These are phyloP conservation scores for Aspergillus melleus DNA, from an alignment of 2,329 filamentous ascomycete genomes.

Conservation along the genomic window DNA sequence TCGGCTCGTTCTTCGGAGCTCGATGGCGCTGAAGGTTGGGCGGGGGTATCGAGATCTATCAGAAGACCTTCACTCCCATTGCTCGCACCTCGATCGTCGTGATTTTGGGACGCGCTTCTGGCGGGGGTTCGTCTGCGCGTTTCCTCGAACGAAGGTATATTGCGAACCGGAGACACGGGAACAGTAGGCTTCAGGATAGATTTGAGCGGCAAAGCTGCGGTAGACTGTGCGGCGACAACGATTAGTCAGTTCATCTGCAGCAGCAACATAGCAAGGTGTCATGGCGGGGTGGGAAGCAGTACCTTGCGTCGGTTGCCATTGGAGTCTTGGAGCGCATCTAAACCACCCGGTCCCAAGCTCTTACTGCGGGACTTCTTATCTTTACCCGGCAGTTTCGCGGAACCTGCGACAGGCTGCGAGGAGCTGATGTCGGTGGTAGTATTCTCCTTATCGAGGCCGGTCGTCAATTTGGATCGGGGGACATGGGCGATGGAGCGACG, in stretches of 20 bases:
- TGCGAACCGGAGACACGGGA: conserved; percentile 63
- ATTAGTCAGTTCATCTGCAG: conserved; percentile 9
- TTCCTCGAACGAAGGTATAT: conserved; percentile 63
- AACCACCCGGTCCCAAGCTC: conserved; percentile 88
- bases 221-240: conserved; percentile 34
- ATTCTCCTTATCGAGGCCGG: conserved; percentile 72
- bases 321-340: conserved; percentile 75
- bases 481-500: conserved; percentile 73
- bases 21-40: conserved; percentile 26
- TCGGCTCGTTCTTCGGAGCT: conserved; percentile 47
- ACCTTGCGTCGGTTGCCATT: conserved; percentile 80
- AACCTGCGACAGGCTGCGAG: conserved; percentile 26
- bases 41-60: conserved; percentile 46
- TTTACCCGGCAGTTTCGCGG: conserved; percentile 39
- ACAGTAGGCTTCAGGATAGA: conserved; percentile 83
- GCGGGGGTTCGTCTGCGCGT: conserved; percentile 42
- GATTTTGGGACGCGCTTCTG: conserved; percentile 29
- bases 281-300: conserved; percentile 25
- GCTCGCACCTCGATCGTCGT: conserved; percentile 18
- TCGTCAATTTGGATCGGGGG: conserved; percentile 49
- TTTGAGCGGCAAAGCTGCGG: conserved; percentile 48
- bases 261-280: neutral
- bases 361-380: conserved; percentile 81
- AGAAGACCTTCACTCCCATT: conserved; percentile 35
- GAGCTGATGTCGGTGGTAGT: conserved; percentile 65